Conservation (phyloP, 108 stramenopile species). For the Discostella stelligeroides region DNA sequence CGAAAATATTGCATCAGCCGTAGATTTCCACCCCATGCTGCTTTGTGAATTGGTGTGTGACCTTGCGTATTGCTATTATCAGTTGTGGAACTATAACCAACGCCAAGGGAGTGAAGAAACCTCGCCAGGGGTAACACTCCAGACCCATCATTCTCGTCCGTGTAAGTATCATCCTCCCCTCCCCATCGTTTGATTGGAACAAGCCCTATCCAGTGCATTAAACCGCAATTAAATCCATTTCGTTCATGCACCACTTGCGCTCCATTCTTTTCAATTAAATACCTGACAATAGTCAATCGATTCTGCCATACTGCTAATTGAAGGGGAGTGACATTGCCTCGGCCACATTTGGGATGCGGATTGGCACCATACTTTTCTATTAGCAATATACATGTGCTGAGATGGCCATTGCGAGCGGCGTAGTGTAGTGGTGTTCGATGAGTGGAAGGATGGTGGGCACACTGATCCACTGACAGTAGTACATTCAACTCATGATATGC, state of each 20-base stretch:
- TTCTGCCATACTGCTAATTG: conserved; percentile 90
- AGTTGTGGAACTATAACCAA: conserved; percentile 29
- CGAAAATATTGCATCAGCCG: conserved; percentile 60
- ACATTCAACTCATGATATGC: not conserved
- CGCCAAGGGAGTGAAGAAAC: conserved; percentile 45
- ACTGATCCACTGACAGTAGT: conserved; percentile 36
- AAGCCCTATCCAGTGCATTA: conserved; percentile 81
- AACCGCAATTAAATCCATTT: conserved; percentile 82
- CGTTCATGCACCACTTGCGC: conserved; percentile 48
- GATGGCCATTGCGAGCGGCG: conserved; percentile 75
- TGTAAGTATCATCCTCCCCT: not conserved
- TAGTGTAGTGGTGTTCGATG: conserved; percentile 83
- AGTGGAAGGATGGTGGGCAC: conserved; percentile 49
- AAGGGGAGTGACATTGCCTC: conserved; percentile 77
- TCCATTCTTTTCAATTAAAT: conserved; percentile 52
- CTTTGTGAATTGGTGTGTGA: conserved; percentile 80
- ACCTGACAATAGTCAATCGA: conserved; percentile 59
- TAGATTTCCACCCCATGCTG: conserved; percentile 84
- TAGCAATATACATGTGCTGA: conserved; percentile 53
- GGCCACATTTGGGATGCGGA: conserved; percentile 48
- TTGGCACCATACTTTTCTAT: conserved; percentile 54
- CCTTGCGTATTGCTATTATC: conserved; percentile 60
- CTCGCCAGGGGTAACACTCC: conserved; percentile 46
- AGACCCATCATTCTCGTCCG: conserved; percentile 33
- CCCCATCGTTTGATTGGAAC: conserved; percentile 54